Conservation (phyloP, 805 yeast genomes). For the Barnettozyma populi region DNA sequence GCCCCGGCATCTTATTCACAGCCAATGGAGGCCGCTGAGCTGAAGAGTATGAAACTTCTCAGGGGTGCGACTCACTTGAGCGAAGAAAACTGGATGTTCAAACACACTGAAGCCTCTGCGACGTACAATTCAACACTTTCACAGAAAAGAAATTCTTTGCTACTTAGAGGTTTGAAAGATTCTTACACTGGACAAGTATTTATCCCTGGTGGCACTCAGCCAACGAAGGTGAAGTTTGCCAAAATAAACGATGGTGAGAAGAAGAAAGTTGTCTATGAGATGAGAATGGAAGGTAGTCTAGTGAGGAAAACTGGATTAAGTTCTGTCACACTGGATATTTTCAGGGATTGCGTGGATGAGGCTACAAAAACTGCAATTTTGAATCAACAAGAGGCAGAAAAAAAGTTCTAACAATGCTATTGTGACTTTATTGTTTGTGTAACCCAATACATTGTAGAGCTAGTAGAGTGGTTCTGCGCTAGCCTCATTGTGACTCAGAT, state of each 20-base stretch:
- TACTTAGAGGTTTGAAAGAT: conserved; percentile 63
- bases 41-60: conserved; percentile 21
- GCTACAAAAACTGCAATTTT: conserved; percentile 55
- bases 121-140: conserved; percentile 61
- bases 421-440: too few relatives aligned
- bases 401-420: conserved; percentile 1
- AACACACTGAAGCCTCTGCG: conserved; percentile 74
- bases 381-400: conserved; percentile 42
- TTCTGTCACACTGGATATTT: conserved; percentile 52
- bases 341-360: conserved; percentile 52
- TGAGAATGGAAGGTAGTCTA: conserved; percentile 41
- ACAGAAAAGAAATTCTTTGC: conserved; percentile 46
- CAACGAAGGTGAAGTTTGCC: conserved; percentile 33
- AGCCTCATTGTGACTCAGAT: too few relatives aligned
- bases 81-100: conserved; percentile 79
- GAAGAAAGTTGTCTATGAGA: conserved; percentile 40
- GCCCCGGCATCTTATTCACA: conserved; percentile 8
- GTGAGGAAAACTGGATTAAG: conserved; percentile 58
- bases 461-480: too few relatives aligned
- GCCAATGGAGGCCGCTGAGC: conserved; percentile 18
- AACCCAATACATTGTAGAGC: too few relatives aligned
- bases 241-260: conserved; percentile 21
- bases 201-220: conserved; percentile 72
- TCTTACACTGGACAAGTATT: conserved; percentile 80
- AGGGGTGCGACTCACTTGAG: conserved; percentile 28